These are phyloP conservation scores for Globisporangium ultimum DNA, from an alignment of 352 stramenopile genomes.

Conservation along the genomic window DNA sequence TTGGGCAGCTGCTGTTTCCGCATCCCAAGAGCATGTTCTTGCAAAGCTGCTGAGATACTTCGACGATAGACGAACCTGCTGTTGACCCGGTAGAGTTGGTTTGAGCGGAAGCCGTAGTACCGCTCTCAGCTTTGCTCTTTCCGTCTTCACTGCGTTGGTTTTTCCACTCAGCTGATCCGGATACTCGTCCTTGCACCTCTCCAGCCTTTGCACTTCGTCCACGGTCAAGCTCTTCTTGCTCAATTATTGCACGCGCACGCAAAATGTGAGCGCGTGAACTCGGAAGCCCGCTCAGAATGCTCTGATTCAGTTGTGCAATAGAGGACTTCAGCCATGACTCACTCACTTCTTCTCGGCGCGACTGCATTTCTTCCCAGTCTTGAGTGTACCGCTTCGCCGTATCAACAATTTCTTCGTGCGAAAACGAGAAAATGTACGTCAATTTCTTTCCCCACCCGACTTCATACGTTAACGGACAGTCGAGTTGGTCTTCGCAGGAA, in stretches of 20 bases:
- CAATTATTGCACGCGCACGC: slow-evolving; percentile 24
- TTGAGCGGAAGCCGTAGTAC: not conserved
- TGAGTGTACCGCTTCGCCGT: slow-evolving; percentile 80
- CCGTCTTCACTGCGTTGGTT: slow-evolving; percentile 66
- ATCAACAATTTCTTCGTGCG: slow-evolving; percentile 88
- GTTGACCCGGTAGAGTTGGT: not conserved
- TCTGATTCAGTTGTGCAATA: slow-evolving; percentile 54
- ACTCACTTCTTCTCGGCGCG: slow-evolving; percentile 57
- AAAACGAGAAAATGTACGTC: slow-evolving; percentile 90
- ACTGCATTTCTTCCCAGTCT: slow-evolving; percentile 60
- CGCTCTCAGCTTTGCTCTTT: too few relatives aligned
- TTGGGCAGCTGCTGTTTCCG: slow-evolving; percentile 23
- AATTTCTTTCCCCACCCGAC: slow-evolving; percentile 94
- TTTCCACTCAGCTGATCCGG: slow-evolving; percentile 79
- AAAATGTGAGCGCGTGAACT: slow-evolving; percentile 34
- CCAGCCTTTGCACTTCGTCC: slow-evolving; percentile 27
- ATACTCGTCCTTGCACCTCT: slow-evolving; percentile 72
- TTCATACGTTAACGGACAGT: slow-evolving; percentile 93
- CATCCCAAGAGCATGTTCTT: slow-evolving; percentile 49
- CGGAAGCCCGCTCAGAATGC: slow-evolving; percentile 23
- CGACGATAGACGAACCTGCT: slow-evolving; percentile 1
- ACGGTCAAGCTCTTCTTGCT: slow-evolving; percentile 45
- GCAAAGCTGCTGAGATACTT: slow-evolving; percentile 47
- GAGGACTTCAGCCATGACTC: slow-evolving; percentile 57
- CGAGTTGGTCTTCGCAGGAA: slow-evolving; percentile 91